A percentile compares a stretch with the other conserved stretches of the same genome.
These are phyloP conservation scores for Parathielavia hyrcaniae DNA, from an alignment of 495 filamentous ascomycete genomes.

Conservation along the genomic window DNA sequence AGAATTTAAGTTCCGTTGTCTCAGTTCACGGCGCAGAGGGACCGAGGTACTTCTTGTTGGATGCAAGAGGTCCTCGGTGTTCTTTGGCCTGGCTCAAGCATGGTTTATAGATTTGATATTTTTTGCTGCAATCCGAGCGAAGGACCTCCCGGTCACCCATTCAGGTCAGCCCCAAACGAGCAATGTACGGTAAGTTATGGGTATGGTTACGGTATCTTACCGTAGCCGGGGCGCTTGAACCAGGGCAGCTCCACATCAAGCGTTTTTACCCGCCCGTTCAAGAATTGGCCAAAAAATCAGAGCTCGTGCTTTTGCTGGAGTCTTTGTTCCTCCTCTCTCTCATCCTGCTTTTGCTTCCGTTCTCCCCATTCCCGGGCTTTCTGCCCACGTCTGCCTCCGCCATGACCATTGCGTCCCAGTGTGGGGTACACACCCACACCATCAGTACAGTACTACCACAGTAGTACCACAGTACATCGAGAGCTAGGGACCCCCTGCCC, in stretches of 20 bases:
- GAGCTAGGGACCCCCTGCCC: slow-evolving; percentile 16
- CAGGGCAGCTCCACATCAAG: slow-evolving; percentile 1
- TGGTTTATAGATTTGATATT: not conserved
- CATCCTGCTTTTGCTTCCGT: slow-evolving; percentile 12
- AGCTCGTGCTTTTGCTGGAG: slow-evolving; percentile 14
- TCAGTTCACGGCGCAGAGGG: no score
- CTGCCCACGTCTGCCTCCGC: slow-evolving; percentile 13
- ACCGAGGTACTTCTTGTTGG: no score
- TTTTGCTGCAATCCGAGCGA: slow-evolving; percentile 11
- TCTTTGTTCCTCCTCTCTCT: slow-evolving; percentile 16
- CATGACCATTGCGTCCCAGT: slow-evolving; percentile 23
- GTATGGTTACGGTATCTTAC: no score
- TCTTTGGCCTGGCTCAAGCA: no score
- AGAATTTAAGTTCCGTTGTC: no score
- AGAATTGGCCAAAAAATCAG: slow-evolving; percentile 14
- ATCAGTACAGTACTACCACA: not conserved
- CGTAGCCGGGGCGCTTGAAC: no score
- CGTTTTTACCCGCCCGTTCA: slow-evolving; percentile 4
- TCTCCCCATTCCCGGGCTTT: slow-evolving; percentile 1
- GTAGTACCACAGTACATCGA: slow-evolving; percentile 3
- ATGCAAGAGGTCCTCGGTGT: no score
- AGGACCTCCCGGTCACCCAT: slow-evolving; percentile 13
- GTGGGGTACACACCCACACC: slow-evolving; percentile 17
- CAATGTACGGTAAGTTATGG: slow-evolving; percentile 4
- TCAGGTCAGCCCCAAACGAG: not conserved